Evolutionary conservation across 208 protist genomes (phyloP), one percentile per base, ranked within the genome.

Genomic region (Leishmania tarentolae): DNA sequence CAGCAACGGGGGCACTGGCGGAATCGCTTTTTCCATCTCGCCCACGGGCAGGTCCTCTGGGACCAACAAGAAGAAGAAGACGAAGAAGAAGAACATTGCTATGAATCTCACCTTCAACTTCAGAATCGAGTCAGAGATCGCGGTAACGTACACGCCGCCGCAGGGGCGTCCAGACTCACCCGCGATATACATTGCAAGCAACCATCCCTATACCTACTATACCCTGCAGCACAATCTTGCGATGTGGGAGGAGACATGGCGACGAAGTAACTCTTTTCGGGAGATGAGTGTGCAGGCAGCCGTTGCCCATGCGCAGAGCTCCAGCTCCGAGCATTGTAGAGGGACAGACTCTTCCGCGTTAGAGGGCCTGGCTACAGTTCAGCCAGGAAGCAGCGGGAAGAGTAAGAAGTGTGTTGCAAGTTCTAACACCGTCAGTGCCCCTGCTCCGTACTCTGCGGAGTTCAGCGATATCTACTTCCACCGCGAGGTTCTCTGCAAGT

Each of bases 131-230:
- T 75, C 66, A 31, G 87, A 93, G 44, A 83, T 85, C 44, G 81
- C 92, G 15, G 81, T 91, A 7, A 89, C 71, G 40, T 78, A 83
- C 61, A 78, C 83, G 9, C 86, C 89, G 31, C 87, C 89, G 6
- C 76, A 91, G 46, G 92, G 92, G 15, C 85, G 91, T 17, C 91
- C 84, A 1, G 81, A 91, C 63, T 89, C 87, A 71, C 77, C 83
- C 21, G 88, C 92, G 21, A 92, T 94, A 1, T 98, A 95, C 89
- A 94, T 99, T 76, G 96, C 96, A 19, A 98, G 95, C 84, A 98
- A 96, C 71, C 95, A 98, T 82, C 97, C 97, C 2, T 98, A 99
- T 87, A 87, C 92, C 9, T 98, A 96, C 86, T 78, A 66, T 28
- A 91, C 88, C 13, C 80, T 97, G 75, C 89, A 96, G 79, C 84